Base-by-base conservation (phyloP, 345 rosid species). In the Mangifera indica region DNA sequence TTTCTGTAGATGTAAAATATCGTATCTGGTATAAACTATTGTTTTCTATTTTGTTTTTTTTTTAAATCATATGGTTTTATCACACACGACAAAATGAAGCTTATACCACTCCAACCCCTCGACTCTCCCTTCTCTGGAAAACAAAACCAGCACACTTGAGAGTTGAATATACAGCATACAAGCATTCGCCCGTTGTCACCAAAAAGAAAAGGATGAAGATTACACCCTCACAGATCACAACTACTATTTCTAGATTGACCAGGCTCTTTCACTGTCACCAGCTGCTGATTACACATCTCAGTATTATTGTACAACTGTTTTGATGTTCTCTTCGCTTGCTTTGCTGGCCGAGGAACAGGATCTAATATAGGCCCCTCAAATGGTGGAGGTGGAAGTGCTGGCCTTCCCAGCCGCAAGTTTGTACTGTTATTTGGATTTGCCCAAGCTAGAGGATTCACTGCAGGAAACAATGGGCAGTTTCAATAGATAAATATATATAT, bases 401-500 rank as follows among this genome's bases (percentile, higher is more conserved):
- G 80, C 40, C 32, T 53, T 60, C 84, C 80, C 20, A 77, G 84
- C 82, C 73, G 79, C 75, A 74, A 66, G 3, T 77, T 63, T 72
- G 76, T 53, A 68, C n/a, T 63, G 62, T 55, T 78, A 69, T 83
- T 84, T 54, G 86, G 77, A 64, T 77, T 45, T 32, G 68, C 80
- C 87, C 83, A 83, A 63, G 84, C 45, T 44, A 87, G 59, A 48
- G 89, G 90, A 51, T 64, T 78, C 71, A 80, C 88, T 87, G 84
- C 72, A 69, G 26, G 52, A 70, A 77, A 61, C 67, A 37, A 75
- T 12, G 18, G 29, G 54, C 11, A 46, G 4, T 51, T 55, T 15
- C n/a, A 66, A 21, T 8, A 26, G 73, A 32, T 60, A 29, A 62
- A 20, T 52, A 13, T 52, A 34, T 17, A 1, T 48, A 10, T n/a